A percentile compares a stretch with the other conserved stretches of the same genome.
Evolutionary conservation across 495 filamentous ascomycete species (phyloP).

Genomic region (Chlorociboria aeruginascens): DNA sequence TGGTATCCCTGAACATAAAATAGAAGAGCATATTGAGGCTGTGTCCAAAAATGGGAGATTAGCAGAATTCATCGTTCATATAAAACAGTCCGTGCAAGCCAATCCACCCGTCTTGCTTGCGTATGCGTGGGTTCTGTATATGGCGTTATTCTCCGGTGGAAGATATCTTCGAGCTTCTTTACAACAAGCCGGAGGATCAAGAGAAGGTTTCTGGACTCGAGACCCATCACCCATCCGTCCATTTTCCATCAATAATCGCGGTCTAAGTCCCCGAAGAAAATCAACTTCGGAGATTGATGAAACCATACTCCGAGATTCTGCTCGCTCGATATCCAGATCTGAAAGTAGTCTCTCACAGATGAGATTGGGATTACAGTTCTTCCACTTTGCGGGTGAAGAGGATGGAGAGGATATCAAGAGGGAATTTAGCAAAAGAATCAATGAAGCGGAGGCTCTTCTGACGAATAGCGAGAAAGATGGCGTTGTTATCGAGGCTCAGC

Average conservation of each 20-base stretch:
- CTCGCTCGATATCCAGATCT: background rate
- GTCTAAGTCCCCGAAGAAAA: too few relatives aligned
- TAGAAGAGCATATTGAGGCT: slow-evolving; percentile 9
- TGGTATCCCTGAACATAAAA: slow-evolving; percentile 1
- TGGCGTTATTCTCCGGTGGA: slow-evolving; percentile 47
- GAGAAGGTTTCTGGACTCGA: slow-evolving; percentile 30
- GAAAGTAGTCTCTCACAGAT: background rate
- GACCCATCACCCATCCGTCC: slow-evolving; percentile 10
- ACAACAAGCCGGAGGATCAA: slow-evolving; percentile 27
- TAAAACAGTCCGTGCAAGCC: slow-evolving; percentile 14
- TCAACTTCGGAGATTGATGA: too few relatives aligned
- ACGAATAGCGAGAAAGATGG: slow-evolving; percentile 31
- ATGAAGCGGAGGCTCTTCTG: slow-evolving; percentile 27
- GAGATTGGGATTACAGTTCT: slow-evolving; percentile 20
- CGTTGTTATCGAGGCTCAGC: slow-evolving; percentile 32
- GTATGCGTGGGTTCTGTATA: slow-evolving; percentile 48
- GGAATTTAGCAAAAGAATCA: slow-evolving; percentile 28
- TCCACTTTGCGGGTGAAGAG: slow-evolving; percentile 20
- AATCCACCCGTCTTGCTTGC: slow-evolving; percentile 42
- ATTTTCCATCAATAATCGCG: background rate
- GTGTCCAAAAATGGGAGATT: slow-evolving; percentile 7
- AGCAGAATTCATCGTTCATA: slow-evolving; percentile 22
- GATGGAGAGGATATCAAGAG: slow-evolving; percentile 30
- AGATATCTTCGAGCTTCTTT: slow-evolving; percentile 37
- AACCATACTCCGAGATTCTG: background rate